Evolutionary conservation across 1,284 basidiomycete species (phyloP).

Genomic region (Malassezia vespertilionis): DNA sequence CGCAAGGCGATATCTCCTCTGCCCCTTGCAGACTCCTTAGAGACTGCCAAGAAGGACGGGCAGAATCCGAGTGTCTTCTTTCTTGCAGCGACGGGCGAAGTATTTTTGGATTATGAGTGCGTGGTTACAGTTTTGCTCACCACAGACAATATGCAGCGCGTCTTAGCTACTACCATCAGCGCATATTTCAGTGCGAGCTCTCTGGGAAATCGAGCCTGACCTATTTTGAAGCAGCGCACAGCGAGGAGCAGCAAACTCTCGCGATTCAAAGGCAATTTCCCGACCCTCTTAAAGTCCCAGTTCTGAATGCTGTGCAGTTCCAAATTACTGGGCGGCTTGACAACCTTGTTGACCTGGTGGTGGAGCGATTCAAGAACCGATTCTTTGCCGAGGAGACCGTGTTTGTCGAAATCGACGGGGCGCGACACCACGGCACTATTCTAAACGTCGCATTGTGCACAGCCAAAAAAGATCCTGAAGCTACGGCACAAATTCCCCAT

Average conservation of each 20-base stretch:
- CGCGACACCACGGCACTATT: constrained; percentile 63
- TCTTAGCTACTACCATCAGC: constrained; percentile 83
- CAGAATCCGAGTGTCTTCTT: constrained; percentile 43
- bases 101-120: constrained; percentile 43
- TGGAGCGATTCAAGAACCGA: constrained; percentile 85
- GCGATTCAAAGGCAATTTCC: constrained; percentile 83
- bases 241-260: constrained; percentile 74
- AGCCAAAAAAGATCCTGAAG: background rate
- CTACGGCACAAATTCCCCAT: constrained; percentile 50
- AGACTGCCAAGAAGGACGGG: constrained; percentile 13
- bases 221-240: constrained; percentile 85
- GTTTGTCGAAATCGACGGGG: constrained; percentile 44
- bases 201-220: constrained; percentile 83
- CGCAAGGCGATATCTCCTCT: constrained; percentile 36
- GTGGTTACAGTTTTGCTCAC: constrained; percentile 6
- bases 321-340: constrained; percentile 81
- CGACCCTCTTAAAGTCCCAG: constrained; percentile 75
- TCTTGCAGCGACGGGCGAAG: constrained; percentile 39
- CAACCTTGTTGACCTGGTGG: constrained; percentile 82
- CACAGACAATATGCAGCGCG: constrained; percentile 73
- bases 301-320: constrained; percentile 86
- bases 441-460: constrained; percentile 3
- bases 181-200: constrained; percentile 87
- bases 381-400: constrained; percentile 70
- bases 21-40: constrained; percentile 23